These are phyloP conservation scores for Talaromyces verruculosus DNA, from an alignment of 2,329 filamentous ascomycete genomes.

Conservation along the genomic window DNA sequence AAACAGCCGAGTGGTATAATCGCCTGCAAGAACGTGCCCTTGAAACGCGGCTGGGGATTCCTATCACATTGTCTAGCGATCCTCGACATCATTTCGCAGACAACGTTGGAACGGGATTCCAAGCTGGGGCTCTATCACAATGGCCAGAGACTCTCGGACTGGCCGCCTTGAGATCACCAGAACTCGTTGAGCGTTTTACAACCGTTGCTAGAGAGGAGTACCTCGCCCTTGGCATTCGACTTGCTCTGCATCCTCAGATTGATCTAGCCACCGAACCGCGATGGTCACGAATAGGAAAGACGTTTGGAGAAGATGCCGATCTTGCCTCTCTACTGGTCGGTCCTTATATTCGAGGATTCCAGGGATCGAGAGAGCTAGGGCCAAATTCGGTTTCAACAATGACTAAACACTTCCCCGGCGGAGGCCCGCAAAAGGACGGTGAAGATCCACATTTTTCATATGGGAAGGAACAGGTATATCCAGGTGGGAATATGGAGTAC, in stretches of 20 bases:
- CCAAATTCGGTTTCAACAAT: constrained; percentile 35
- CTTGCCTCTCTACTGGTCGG: background rate
- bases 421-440: constrained; percentile 51
- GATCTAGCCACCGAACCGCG: constrained; percentile 54
- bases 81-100: background rate
- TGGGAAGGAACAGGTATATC: constrained; percentile 54
- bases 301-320: constrained; percentile 49
- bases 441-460: constrained; percentile 56
- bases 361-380: background rate
- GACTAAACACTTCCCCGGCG: constrained; percentile 57
- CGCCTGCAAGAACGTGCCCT: background rate
- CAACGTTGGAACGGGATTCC: constrained; percentile 42
- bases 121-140: constrained; percentile 48
- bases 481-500: constrained; percentile 51
- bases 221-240: constrained; percentile 42
- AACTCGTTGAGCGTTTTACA: constrained; percentile 49
- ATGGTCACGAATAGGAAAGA: constrained; percentile 50
- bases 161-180: constrained; percentile 49
- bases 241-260: constrained; percentile 53
- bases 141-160: constrained; percentile 56
- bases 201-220: constrained; percentile 53
- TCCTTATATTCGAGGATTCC: background rate
- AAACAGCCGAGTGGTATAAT: background rate
- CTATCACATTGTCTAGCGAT: background rate
- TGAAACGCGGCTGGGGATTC: background rate